Evolutionary conservation across 352 stramenopile genomes (phyloP), one percentile per base, ranked within the genome.

Genomic region (Paralagenidium karlingii): DNA sequence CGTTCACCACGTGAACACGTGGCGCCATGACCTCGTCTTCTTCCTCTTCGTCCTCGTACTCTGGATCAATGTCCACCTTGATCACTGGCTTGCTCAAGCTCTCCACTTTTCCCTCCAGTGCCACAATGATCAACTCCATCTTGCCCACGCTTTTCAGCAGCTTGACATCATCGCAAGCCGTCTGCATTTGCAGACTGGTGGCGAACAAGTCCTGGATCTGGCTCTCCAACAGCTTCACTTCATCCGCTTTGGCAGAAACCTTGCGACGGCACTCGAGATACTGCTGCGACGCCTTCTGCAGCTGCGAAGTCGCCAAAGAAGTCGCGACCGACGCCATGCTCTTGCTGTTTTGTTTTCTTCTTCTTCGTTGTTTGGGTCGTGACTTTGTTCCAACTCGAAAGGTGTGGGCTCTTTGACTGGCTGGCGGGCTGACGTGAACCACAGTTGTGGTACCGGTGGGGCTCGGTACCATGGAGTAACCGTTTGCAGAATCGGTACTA

Each of bases 221-320:
- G 43, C 60, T 55, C 38, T 90, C 74, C 20, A 88, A 53, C 20
- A 54, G 45, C 53, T 85, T 83, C 38, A 85, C 63, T 45, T 84
- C 62, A 24, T 90, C 76, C 38, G 82, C 64, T 58, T 88, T 86
- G 47, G 66, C 58, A 27, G 76, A 78, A 19, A 90, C 68, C 33
- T 61, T 74, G 42, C 77, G 77, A 38, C 76, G 74, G 51, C 77
- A 85, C 43, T 80, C 62, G 39, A 90, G 55, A 53, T 90, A 90
- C 46, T 88, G 62, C 52, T 85, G 68, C 30, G 74, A 88, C 32
- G 69, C 63, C 33, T 80, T 69, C 52, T 90, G 68, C 45, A 82
- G 58, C 53, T 82, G 66, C 49, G 63, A 59, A n/a, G 68, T 58
- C 42, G 21, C 45, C 12, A 44, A 70, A 10, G 68, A 69, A 37